Evolutionary conservation across 2,329 filamentous ascomycete species (phyloP).

Genomic region (Aaosphaeria arxii): DNA sequence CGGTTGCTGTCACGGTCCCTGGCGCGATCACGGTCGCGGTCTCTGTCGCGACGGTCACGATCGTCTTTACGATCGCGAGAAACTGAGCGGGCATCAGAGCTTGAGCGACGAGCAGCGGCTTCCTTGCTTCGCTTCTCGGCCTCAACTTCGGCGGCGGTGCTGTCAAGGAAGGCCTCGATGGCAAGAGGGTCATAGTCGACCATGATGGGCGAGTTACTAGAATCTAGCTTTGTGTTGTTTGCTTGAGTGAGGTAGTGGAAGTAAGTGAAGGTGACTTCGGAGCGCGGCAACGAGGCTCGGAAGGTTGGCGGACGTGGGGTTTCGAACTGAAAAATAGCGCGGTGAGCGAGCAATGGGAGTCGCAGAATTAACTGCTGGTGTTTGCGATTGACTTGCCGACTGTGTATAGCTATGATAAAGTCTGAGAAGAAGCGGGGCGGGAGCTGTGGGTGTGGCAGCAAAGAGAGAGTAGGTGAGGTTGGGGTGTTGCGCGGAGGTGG

Average conservation of each 20-base stretch:
- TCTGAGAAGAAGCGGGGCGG: no score
- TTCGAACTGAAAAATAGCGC: no score
- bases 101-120: not conserved
- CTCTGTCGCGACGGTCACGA: slow-evolving; percentile 23
- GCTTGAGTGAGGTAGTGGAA: slow-evolving; percentile 2
- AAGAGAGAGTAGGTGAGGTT: no score
- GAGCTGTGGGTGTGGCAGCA: no score
- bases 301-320: no score
- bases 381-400: no score
- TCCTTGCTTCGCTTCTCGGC: slow-evolving; percentile 2
- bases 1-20: slow-evolving; percentile 15
- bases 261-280: not conserved
- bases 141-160: slow-evolving; percentile 21
- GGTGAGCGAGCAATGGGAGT: no score
- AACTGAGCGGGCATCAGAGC: not conserved
- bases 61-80: not conserved
- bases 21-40: slow-evolving; percentile 24
- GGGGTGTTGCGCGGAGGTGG: no score
- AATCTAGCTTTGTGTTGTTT: not conserved
- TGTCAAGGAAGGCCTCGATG: slow-evolving; percentile 88
- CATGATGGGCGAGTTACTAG: not conserved
- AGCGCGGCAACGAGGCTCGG: no score
- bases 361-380: no score
- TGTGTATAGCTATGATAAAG: no score
- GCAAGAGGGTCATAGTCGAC: not conserved